Conservation (phyloP, 2,329 filamentous ascomycete species). For the Cladosporium colombiae region DNA sequence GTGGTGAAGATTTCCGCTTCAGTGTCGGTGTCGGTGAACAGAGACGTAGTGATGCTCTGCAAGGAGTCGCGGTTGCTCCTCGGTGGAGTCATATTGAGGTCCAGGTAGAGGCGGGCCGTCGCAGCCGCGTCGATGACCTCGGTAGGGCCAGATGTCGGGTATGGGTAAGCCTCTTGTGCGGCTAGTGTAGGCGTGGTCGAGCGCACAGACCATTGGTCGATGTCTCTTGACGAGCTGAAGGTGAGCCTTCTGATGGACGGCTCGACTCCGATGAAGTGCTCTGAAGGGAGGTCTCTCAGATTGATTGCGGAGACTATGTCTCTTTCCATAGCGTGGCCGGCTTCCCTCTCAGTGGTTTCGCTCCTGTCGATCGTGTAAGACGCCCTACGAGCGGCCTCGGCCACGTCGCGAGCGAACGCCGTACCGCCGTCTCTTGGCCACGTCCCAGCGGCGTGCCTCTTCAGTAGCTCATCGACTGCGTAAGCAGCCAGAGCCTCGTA, state of each 20-base stretch:
- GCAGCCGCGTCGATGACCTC: background rate
- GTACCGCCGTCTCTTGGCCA: background rate
- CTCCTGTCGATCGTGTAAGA: background rate
- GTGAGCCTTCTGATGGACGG: background rate
- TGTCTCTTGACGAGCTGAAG: background rate
- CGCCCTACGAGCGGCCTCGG: background rate
- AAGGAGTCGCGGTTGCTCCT: background rate
- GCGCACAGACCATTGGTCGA: background rate
- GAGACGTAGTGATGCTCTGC: background rate
- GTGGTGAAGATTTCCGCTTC: background rate
- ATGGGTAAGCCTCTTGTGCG: background rate
- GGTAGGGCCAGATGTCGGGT: background rate
- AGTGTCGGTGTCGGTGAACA: background rate
- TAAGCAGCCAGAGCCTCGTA: constrained; percentile 23
- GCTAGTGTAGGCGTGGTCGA: background rate
- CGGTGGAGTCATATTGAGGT: background rate
- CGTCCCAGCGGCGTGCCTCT: background rate
- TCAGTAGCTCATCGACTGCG: constrained; percentile 24
- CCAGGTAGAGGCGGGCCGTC: background rate
- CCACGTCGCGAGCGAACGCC: background rate
- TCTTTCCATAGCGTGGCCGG: background rate
- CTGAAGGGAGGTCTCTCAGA: background rate
- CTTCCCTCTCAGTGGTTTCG: background rate
- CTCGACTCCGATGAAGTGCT: background rate
- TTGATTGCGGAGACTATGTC: background rate